Conservation (phyloP, 2,329 filamentous ascomycete species). For the Pyrenochaeta sp. region DNA sequence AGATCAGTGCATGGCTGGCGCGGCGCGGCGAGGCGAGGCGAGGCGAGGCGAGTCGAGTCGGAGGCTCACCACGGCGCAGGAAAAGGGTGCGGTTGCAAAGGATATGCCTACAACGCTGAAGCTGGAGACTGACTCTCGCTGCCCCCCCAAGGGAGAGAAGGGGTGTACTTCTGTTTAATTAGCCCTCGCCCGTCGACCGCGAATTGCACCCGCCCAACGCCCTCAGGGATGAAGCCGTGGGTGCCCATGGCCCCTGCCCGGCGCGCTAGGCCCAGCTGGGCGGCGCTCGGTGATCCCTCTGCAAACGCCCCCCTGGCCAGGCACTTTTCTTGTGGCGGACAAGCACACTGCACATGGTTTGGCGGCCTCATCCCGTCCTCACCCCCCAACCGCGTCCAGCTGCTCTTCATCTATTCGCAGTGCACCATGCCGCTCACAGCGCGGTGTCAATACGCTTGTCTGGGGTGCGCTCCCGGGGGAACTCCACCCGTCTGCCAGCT, state of each 20-base stretch:
- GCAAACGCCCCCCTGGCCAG: not conserved
- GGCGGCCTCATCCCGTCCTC: not conserved
- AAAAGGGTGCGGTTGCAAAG: not conserved
- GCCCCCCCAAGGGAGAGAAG: not conserved
- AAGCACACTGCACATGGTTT: not conserved
- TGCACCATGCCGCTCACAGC: no score
- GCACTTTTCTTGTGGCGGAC: not conserved
- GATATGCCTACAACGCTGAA: not conserved
- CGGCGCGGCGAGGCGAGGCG: constrained; percentile 14
- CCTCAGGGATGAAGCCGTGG: constrained; percentile 4
- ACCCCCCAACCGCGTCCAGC: not conserved
- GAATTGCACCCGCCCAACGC: constrained; percentile 6
- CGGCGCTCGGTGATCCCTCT: not conserved
- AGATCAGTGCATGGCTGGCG: constrained; percentile 25
- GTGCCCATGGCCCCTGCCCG: not conserved
- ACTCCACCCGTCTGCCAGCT: no score
- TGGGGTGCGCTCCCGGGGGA: no score
- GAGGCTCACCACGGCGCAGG: no score
- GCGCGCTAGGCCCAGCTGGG: not conserved
- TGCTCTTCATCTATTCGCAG: no score
- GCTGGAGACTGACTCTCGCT: no score
- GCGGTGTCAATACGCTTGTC: no score
- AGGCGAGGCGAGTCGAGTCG: no score
- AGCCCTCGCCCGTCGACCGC: not conserved
- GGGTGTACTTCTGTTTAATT: constrained; percentile 4